A percentile compares a stretch with the other conserved stretches of the same genome.
Evolutionary conservation across 2,329 filamentous ascomycete species (phyloP).

Genomic region (Penicillium hesseltinei): DNA sequence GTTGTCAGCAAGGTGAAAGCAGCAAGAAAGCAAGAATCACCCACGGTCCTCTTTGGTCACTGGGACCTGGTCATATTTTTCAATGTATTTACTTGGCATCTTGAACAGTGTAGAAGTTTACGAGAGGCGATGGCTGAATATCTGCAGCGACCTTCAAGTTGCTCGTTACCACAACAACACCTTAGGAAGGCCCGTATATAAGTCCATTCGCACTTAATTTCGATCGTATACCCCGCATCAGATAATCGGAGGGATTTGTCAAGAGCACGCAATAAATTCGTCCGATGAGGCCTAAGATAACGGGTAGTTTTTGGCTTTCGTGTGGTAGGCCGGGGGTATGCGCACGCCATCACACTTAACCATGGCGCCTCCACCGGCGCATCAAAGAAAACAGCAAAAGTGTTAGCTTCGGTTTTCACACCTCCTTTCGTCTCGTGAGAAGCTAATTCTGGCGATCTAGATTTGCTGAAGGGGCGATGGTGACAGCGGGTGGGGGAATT

Average conservation of each 20-base stretch:
- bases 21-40: background rate
- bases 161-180: background rate
- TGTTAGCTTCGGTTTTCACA: background rate
- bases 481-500: constrained; percentile 21
- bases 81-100: constrained; percentile 33
- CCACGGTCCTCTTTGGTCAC: constrained; percentile 46
- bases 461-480: constrained; percentile 8
- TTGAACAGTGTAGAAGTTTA: background rate
- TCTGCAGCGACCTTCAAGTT: background rate
- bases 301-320: constrained; percentile 6
- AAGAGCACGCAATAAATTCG: constrained; percentile 27
- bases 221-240: background rate
- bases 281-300: constrained; percentile 11
- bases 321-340: constrained; percentile 2
- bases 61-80: constrained; percentile 47
- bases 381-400: background rate
- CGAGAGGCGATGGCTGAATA: background rate
- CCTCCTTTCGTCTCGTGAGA: background rate
- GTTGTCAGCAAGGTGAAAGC: constrained; percentile 15
- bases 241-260: constrained; percentile 12
- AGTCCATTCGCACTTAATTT: background rate
- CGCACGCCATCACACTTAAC: constrained; percentile 26
- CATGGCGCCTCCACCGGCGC: constrained; percentile 13
- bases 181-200: background rate
- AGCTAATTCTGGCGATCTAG: background rate